Base-by-base conservation (phyloP, 2,329 filamentous ascomycete genomes). In the Bipolaris cookei region DNA sequence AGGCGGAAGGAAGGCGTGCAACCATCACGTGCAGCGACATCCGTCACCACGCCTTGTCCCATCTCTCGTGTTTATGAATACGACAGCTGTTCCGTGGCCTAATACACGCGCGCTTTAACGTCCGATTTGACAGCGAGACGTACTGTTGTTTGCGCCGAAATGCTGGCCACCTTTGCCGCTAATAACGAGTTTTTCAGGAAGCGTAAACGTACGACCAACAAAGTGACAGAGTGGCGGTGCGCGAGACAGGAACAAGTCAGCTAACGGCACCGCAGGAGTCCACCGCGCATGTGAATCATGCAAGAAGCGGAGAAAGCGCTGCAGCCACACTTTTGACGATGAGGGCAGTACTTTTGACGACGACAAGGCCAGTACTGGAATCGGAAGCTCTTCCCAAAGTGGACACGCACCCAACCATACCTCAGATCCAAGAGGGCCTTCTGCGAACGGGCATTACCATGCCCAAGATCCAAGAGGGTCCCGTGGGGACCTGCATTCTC, bases 101-200 rank as follows among this genome's bases (percentile, higher is more conserved):
- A 43, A 34, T 44, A 51, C 34, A 44, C 58, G 54, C 59, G n/a
- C 44, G 52, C 39, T 51, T 56, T 57, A 37, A 50, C 54, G 23
- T 47, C 30, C 37, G 42, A 20, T 18, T 34, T 39, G 38, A 50
- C 46, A 46, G 48, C 53, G 41, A 45, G 39, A 46, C 58, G 51
- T 61, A 50, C 55, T 32, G 50, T 16, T 35, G 38, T 32, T 8
- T 28, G 52, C 44, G 25, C 59, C 61, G 61, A 54, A 8, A 78
- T 78, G 76, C 77, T 78, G 70, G 77, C 78, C 54, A 80, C 77
- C 25, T 80, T 80, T 56, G 77, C 78, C 23, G 76, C 77, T n/a
- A 78, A 79, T 53, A 78, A 78, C 63, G 76, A 78, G 58, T 77
- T 76, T 64, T 79, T 78, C 65, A 65, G 77, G 58, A 80, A 80